Percentiles rank a stretch among this genome's conserved stretches.
These are phyloP conservation scores for Camellia sinensis DNA, from an alignment of 148 eudicot genomes.

Conservation along the genomic window DNA sequence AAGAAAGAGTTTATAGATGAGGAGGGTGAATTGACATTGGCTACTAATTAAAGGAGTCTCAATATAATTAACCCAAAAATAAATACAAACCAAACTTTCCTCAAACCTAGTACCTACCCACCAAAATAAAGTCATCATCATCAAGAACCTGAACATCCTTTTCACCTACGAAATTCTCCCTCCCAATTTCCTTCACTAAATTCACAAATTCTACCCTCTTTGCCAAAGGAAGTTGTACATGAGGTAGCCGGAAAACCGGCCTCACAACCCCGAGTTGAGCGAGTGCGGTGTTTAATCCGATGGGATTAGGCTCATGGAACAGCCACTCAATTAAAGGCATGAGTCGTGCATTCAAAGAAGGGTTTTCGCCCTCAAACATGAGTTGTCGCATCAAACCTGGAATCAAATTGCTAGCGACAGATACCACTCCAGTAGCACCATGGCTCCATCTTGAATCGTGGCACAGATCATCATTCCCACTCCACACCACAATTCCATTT, in stretches of 20 bases:
- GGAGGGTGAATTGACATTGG: too few species aligned
- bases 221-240: constrained; percentile 63
- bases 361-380: constrained; percentile 70
- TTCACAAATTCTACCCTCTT: constrained; percentile 75
- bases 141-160: constrained; percentile 62
- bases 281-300: constrained; percentile 72
- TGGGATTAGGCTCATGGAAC: constrained; percentile 79
- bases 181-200: constrained; percentile 66
- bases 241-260: constrained; percentile 76
- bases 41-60: too few species aligned
- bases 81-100: background rate
- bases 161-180: constrained; percentile 71
- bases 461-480: constrained; percentile 82
- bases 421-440: constrained; percentile 77
- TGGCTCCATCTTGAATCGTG: constrained; percentile 78
- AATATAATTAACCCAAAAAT: background rate
- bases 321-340: constrained; percentile 75
- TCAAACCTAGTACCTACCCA: constrained; percentile 60
- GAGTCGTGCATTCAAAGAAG: constrained; percentile 50
- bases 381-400: constrained; percentile 66
- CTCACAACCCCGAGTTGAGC: constrained; percentile 86
- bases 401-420: constrained; percentile 76
- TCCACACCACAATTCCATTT: constrained; percentile 63
- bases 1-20: too few species aligned
- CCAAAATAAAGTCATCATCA: constrained; percentile 66